Evolutionary conservation across 106 monocot genomes (phyloP).

Genomic region (Dendrobium chrysotoxum): DNA sequence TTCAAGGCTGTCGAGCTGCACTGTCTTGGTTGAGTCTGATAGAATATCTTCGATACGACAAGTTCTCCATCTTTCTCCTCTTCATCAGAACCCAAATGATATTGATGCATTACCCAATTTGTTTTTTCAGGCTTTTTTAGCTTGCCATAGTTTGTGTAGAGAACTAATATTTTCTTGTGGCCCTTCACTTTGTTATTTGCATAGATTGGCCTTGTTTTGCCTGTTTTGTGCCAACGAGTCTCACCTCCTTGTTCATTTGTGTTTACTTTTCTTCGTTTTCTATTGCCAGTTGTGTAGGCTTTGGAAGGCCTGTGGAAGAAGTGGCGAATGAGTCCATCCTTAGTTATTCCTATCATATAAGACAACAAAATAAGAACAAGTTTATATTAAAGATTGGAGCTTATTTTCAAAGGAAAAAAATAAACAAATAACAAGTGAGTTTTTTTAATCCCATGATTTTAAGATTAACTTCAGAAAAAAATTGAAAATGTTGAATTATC

Average conservation of each 20-base stretch:
- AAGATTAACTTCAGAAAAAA: too few relatives aligned
- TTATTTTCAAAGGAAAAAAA: too few relatives aligned
- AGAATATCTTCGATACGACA: constrained; percentile 52
- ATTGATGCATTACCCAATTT: constrained; percentile 52
- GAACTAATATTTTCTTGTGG: constrained; percentile 36
- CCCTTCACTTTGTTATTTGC: constrained; percentile 10
- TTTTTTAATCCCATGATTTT: too few relatives aligned
- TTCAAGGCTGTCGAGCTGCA: constrained; percentile 9
- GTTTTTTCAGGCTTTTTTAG: constrained; percentile 50
- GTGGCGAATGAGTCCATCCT: constrained; percentile 45
- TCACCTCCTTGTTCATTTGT: constrained; percentile 36
- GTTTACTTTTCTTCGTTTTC: constrained; percentile 42
- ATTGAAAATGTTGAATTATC: too few relatives aligned
- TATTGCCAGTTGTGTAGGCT: constrained; percentile 25
- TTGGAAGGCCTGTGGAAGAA: constrained; percentile 58
- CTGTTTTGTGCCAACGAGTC: constrained; percentile 33
- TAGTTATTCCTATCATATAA: constrained; percentile 23
- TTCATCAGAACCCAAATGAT: constrained; percentile 35
- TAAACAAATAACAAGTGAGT: too few relatives aligned
- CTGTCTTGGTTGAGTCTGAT: constrained; percentile 49
- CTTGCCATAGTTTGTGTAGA: constrained; percentile 52
- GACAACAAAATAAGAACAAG: neutral
- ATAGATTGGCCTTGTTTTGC: constrained; percentile 40
- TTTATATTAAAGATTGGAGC: too few relatives aligned
- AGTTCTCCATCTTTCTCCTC: constrained; percentile 33